Percentiles rank a stretch among this genome's conserved stretches.
Evolutionary conservation across 2,329 filamentous ascomycete genomes (phyloP).

Genomic region (Alternaria triticimaculans): DNA sequence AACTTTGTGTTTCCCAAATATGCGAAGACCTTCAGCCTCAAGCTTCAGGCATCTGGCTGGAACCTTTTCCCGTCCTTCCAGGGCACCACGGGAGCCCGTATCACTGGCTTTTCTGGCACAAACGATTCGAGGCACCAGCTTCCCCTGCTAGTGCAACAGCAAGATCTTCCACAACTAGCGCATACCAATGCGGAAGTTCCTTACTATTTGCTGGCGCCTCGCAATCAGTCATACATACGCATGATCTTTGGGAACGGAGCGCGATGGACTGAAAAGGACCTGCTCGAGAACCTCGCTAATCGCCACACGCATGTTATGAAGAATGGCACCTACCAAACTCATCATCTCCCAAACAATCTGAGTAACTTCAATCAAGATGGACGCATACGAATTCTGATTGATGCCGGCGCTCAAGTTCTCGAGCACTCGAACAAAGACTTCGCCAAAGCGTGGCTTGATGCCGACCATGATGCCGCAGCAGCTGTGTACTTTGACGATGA

Average conservation of each 20-base stretch:
- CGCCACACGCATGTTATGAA: not conserved
- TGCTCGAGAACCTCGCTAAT: conserved; percentile 53
- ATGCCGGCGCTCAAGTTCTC: conserved; percentile 69
- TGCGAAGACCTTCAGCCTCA: conserved; percentile 68
- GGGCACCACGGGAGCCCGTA: conserved; percentile 43
- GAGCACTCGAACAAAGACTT: conserved; percentile 64
- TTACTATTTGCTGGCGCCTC: conserved; percentile 60
- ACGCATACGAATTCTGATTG: conserved; percentile 64
- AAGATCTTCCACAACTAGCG: conserved; percentile 62
- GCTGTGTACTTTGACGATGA: conserved; percentile 62
- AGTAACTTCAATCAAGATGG: not conserved
- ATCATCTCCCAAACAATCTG: not conserved
- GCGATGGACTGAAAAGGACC: conserved; percentile 54
- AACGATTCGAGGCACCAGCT: conserved; percentile 69
- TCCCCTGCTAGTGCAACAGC: conserved; percentile 67
- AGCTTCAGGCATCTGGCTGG: conserved; percentile 71
- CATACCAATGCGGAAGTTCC: conserved; percentile 71
- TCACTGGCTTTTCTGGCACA: conserved; percentile 75
- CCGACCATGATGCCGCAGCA: conserved; percentile 54
- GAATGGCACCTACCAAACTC: not conserved
- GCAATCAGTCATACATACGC: conserved; percentile 59
- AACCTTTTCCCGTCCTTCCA: conserved; percentile 62
- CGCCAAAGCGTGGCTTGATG: conserved; percentile 58
- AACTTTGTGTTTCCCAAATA: conserved; percentile 70
- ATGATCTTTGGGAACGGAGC: conserved; percentile 37